A percentile compares a stretch with the other conserved stretches of the same genome.
phyloP scores from a whole-genome alignment of 1,284 basidiomycete species.

The Rhizoctonia solani region DNA sequence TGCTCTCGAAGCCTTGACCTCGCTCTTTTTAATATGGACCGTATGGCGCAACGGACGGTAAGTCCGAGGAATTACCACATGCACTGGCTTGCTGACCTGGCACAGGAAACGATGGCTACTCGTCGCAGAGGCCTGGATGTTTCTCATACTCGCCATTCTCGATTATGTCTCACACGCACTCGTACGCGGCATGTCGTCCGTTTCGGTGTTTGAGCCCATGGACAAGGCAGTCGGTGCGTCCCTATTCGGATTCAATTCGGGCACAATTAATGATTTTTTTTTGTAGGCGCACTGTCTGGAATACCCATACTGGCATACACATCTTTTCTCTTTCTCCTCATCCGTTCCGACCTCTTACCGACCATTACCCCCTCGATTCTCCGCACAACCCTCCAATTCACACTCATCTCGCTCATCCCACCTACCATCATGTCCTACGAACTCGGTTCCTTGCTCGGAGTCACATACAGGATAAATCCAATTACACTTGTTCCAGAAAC shows the following conservation, averaged over 20 bases:
- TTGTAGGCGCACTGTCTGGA: slow-evolving; percentile 57
- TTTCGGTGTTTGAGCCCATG: slow-evolving; percentile 48
- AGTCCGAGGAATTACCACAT: slow-evolving; percentile 43
- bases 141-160: slow-evolving; percentile 60
- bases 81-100: not conserved
- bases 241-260: not conserved
- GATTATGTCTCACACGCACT: slow-evolving; percentile 63
- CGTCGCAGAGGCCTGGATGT: slow-evolving; percentile 62
- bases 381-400: slow-evolving; percentile 52
- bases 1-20: slow-evolving; percentile 62
- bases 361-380: slow-evolving; percentile 55
- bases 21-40: slow-evolving; percentile 56
- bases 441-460: slow-evolving; percentile 65
- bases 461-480: slow-evolving; percentile 47
- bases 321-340: slow-evolving; percentile 58
- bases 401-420: slow-evolving; percentile 59
- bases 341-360: slow-evolving; percentile 54
- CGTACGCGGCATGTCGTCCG: slow-evolving; percentile 51
- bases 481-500: slow-evolving; percentile 46
- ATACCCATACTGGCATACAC: slow-evolving; percentile 62
- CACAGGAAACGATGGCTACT: slow-evolving; percentile 61
- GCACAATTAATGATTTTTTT: not conserved
- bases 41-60: slow-evolving; percentile 60
- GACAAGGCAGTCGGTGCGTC: slow-evolving; percentile 55
- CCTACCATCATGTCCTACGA: slow-evolving; percentile 59